These are phyloP conservation scores for Verticillium nonalfalfae DNA, from an alignment of 2,329 filamentous ascomycete genomes.

Conservation along the genomic window DNA sequence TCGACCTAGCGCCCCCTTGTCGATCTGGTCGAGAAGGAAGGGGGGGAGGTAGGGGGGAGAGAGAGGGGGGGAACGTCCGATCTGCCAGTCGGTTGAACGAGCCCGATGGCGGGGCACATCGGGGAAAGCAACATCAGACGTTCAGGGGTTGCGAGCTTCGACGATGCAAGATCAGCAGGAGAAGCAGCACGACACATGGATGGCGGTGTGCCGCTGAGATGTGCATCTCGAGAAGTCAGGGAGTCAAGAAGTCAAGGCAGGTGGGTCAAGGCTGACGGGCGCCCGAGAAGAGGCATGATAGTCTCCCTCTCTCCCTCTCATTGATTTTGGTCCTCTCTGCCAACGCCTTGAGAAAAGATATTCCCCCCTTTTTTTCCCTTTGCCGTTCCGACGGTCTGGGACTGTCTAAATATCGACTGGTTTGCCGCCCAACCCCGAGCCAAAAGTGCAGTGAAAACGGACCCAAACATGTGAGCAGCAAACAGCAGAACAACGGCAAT, in stretches of 20 bases:
- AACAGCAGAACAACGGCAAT: neutral
- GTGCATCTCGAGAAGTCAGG: too few relatives aligned
- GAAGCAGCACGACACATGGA: too few relatives aligned
- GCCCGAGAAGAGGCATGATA: neutral
- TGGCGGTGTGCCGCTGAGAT: too few relatives aligned
- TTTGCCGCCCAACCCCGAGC: neutral
- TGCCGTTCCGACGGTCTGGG: neutral
- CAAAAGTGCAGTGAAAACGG: neutral
- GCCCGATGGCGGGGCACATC: neutral
- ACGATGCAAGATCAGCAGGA: too few relatives aligned
- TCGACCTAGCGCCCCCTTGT: neutral
- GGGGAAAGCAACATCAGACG: neutral
- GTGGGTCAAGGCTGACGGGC: neutral
- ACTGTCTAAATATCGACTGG: neutral
- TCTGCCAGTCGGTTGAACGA: neutral
- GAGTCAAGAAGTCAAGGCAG: too few relatives aligned
- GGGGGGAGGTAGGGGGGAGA: neutral
- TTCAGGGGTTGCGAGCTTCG: neutral
- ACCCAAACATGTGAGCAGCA: neutral
- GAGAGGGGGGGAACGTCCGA: neutral
- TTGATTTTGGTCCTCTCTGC: neutral
- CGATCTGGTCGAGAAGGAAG: neutral
- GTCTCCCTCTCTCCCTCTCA: neutral
- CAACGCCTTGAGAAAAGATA: neutral
- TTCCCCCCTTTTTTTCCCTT: neutral